phyloP scores from a whole-genome alignment of 805 yeast species.

The Candida loeiensis region DNA sequence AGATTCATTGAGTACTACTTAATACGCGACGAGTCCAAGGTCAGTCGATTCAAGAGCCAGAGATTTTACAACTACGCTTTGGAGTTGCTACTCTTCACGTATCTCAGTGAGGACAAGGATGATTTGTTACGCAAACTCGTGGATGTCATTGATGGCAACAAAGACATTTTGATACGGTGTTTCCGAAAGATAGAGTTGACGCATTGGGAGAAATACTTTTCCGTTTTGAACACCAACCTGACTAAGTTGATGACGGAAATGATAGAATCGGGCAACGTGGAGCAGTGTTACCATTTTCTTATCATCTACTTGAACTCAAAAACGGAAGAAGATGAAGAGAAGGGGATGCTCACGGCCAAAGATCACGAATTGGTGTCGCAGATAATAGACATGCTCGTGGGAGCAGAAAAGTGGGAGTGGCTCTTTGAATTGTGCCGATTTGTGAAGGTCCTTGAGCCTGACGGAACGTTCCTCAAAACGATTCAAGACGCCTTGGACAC shows the following conservation, averaged over 20 bases:
- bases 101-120: conserved; percentile 26
- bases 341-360: conserved; percentile 19
- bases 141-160: conserved; percentile 22
- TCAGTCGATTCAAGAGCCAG: conserved; percentile 36
- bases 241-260: conserved; percentile 41
- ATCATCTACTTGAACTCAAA: conserved; percentile 52
- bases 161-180: conserved; percentile 46
- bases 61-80: conserved; percentile 46
- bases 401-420: conserved; percentile 46
- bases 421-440: conserved; percentile 54
- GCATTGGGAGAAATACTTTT: conserved; percentile 51
- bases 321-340: conserved; percentile 28
- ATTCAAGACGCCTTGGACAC: background rate
- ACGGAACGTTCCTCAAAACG: conserved; percentile 3
- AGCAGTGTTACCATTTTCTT: conserved; percentile 49
- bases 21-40: conserved; percentile 21
- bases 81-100: conserved; percentile 45
- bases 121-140: conserved; percentile 25
- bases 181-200: conserved; percentile 56
- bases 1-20: conserved; percentile 48
- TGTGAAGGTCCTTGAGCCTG: conserved; percentile 45
- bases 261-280: conserved; percentile 40
- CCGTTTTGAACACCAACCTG: conserved; percentile 40
- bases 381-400: conserved; percentile 41
- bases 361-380: conserved; percentile 42